Evolutionary conservation across 2,329 filamentous ascomycete genomes (phyloP).

Genomic region (Arthrobotrys pseudoclavata): DNA sequence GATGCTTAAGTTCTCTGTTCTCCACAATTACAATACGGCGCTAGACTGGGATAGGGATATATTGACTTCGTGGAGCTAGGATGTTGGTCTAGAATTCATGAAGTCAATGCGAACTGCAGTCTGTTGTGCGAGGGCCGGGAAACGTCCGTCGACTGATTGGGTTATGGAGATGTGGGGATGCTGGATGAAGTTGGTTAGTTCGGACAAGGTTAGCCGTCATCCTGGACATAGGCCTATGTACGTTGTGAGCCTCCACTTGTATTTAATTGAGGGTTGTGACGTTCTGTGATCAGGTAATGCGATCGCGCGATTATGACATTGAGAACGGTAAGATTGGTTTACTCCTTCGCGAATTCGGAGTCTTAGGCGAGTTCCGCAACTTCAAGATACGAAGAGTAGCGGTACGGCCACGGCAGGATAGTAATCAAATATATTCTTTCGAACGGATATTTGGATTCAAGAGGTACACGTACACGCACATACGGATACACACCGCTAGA

Average conservation of each 20-base stretch:
- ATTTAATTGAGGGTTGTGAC: not conserved
- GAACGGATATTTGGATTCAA: not conserved
- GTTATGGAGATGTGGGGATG: constrained; percentile 15
- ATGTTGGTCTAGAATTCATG: constrained; percentile 2
- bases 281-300: constrained; percentile 45
- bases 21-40: constrained; percentile 25
- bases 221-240: not conserved
- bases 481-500: not conserved
- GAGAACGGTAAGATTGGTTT: not conserved
- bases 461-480: not conserved
- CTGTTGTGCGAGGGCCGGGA: constrained; percentile 29
- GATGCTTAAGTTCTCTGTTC: constrained; percentile 11
- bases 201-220: not conserved
- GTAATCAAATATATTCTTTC: not conserved
- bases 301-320: constrained; percentile 25
- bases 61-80: not conserved
- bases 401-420: not conserved
- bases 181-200: not conserved
- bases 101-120: not conserved
- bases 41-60: constrained; percentile 2
- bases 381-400: not conserved
- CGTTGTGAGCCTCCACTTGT: not conserved
- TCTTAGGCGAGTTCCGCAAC: constrained; percentile 19
- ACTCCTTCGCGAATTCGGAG: not conserved
- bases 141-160: constrained; percentile 38